Evolutionary conservation across 2,329 filamentous ascomycete genomes (phyloP).

Genomic region (Aspergillus ochraceoroseus): DNA sequence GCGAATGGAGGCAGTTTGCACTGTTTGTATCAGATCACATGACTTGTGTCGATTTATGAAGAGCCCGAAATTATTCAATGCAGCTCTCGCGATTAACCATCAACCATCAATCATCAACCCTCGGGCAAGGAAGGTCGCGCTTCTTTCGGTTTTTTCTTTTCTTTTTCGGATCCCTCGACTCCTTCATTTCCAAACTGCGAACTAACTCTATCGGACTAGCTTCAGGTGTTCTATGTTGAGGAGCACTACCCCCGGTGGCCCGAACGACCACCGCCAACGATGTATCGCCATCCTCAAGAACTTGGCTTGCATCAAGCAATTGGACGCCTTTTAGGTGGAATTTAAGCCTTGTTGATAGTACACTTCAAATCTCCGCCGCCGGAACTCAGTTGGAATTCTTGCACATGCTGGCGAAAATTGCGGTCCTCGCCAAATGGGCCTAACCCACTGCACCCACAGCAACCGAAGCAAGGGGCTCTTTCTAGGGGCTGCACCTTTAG

Average conservation of each 20-base stretch:
- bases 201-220: background rate
- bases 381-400: conserved; percentile 11
- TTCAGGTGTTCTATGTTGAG: background rate
- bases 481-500: conserved; percentile 24
- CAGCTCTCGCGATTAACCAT: background rate
- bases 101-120: conserved; percentile 3
- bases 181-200: conserved; percentile 9
- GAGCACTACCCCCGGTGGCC: background rate
- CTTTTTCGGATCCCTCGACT: conserved; percentile 13
- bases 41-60: background rate
- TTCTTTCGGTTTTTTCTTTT: background rate
- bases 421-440: conserved; percentile 22
- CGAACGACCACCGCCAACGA: background rate
- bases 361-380: conserved; percentile 14
- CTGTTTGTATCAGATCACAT: conserved; percentile 27
- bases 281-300: conserved; percentile 8
- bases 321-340: conserved; percentile 11
- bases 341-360: conserved; percentile 13
- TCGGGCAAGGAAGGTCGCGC: conserved; percentile 5
- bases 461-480: conserved; percentile 29
- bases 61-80: background rate
- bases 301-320: conserved; percentile 6
- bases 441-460: conserved; percentile 17
- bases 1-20: conserved; percentile 32
- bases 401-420: conserved; percentile 21